A percentile compares a stretch with the other conserved stretches of the same genome.
Conservation (phyloP, 108 stramenopile species). For the Stephanodiscus triporus region DNA sequence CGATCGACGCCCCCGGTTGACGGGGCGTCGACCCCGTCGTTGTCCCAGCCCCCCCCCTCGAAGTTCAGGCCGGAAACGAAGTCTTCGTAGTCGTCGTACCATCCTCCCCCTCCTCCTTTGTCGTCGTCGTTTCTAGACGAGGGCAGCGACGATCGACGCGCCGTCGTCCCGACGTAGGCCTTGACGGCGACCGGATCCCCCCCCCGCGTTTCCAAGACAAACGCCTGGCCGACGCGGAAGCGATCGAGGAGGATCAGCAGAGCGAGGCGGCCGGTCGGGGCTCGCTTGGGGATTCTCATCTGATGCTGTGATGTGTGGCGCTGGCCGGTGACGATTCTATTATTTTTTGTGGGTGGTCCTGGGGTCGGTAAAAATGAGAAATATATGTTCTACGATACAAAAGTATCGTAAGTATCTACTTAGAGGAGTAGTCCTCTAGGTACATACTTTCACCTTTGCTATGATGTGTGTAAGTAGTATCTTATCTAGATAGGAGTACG, state of each 20-base stretch:
- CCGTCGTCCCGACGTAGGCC: not conserved
- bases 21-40: not conserved
- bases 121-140: not conserved
- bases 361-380: too few relatives aligned
- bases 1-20: not conserved
- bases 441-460: too few relatives aligned
- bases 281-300: too few relatives aligned
- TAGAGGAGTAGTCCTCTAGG: too few relatives aligned
- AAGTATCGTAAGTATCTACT: too few relatives aligned
- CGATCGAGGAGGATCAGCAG: not conserved
- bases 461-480: too few relatives aligned
- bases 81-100: conserved; percentile 49
- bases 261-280: not conserved
- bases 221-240: not conserved
- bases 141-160: not conserved
- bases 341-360: too few relatives aligned
- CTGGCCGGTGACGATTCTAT: too few relatives aligned
- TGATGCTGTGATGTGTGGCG: too few relatives aligned
- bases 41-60: conserved; percentile 38
- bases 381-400: too few relatives aligned
- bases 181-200: not conserved
- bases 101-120: conserved; percentile 17
- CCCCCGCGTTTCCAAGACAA: too few relatives aligned
- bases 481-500: too few relatives aligned
- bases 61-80: conserved; percentile 42